Conservation (phyloP, 2,329 filamentous ascomycete genomes). For the Ophiostoma tasmaniense region DNA sequence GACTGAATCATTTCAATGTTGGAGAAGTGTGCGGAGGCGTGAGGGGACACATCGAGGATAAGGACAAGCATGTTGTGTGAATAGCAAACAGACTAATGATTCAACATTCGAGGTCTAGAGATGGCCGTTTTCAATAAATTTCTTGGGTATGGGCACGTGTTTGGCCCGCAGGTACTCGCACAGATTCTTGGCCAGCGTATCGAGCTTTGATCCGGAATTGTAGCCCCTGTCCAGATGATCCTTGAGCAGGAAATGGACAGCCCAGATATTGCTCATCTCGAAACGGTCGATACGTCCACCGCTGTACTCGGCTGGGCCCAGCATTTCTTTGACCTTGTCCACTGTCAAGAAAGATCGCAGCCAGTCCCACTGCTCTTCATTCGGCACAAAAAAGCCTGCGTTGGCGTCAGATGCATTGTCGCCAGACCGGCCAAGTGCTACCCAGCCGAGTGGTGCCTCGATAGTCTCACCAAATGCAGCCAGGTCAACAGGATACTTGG, state of each 20-base stretch:
- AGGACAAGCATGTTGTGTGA: neutral
- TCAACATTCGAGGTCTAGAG: neutral
- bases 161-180: constrained; percentile 30
- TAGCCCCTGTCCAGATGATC: constrained; percentile 38
- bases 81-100: neutral
- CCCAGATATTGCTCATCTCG: constrained; percentile 22
- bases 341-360: neutral
- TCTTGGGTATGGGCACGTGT: constrained; percentile 10
- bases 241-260: constrained; percentile 31
- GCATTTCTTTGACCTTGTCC: neutral
- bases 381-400: neutral
- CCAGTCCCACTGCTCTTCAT: neutral
- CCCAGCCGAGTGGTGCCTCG: neutral
- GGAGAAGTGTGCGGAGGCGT: neutral
- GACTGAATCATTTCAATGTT: neutral
- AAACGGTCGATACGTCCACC: neutral
- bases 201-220: constrained; percentile 40
- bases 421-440: neutral
- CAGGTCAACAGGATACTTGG: neutral
- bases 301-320: neutral
- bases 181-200: constrained; percentile 44
- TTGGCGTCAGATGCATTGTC: neutral
- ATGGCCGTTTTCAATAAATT: neutral
- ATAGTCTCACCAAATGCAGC: neutral
- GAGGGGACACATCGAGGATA: neutral